Conservation (phyloP, 2,329 filamentous ascomycete species). For the Aspergillus sp. region DNA sequence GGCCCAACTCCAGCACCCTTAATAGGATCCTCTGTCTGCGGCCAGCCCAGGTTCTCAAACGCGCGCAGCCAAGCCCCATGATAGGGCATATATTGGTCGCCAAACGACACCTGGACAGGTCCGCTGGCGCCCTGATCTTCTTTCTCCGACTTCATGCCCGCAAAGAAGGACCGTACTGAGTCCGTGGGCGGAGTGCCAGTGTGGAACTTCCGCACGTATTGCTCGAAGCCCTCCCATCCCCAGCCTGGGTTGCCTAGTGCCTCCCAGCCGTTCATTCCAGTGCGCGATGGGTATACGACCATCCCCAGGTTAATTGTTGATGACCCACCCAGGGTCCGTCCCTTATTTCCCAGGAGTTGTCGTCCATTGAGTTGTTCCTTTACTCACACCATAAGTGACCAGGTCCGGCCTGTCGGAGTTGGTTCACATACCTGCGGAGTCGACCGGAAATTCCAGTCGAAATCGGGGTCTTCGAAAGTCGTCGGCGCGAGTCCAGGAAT, state of each 20-base stretch:
- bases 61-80: constrained; percentile 17
- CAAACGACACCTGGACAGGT: constrained; percentile 21
- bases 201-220: constrained; percentile 51
- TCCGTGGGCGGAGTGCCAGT: constrained; percentile 21
- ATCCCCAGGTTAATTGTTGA: constrained; percentile 46
- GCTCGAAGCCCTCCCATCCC: constrained; percentile 46
- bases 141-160: constrained; percentile 20
- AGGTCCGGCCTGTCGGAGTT: no score
- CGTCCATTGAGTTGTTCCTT: constrained; percentile 38
- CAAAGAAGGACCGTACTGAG: background rate
- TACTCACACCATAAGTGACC: background rate
- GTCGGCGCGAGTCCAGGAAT: constrained; percentile 21
- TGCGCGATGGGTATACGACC: constrained; percentile 22
- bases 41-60: constrained; percentile 16
- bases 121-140: constrained; percentile 20
- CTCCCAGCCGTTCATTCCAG: constrained; percentile 48
- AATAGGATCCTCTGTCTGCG: constrained; percentile 17
- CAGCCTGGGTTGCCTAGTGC: constrained; percentile 48
- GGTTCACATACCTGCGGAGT: constrained; percentile 16
- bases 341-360: constrained; percentile 44
- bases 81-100: constrained; percentile 18
- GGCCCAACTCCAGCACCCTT: constrained; percentile 12
- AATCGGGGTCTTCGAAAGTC: constrained; percentile 21
- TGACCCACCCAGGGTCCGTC: constrained; percentile 52
- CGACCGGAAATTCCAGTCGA: constrained; percentile 27